A percentile compares a stretch with the other conserved stretches of the same genome.
These are phyloP conservation scores for Aphanomyces cochlioides DNA, from an alignment of 352 stramenopile species.

Conservation along the genomic window DNA sequence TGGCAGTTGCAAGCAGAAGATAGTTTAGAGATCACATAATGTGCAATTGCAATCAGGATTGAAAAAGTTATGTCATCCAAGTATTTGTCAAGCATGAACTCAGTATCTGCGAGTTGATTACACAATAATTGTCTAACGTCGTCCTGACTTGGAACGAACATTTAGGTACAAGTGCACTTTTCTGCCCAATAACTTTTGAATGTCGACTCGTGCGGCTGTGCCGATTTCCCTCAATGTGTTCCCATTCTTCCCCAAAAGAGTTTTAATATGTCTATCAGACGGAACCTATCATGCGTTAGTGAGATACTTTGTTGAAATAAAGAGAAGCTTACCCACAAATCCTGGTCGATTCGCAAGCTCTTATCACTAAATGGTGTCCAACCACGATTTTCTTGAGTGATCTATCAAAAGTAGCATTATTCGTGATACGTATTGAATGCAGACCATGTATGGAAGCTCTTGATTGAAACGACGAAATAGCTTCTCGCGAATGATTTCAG, in stretches of 20 bases:
- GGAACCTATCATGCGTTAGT: conserved; percentile 41
- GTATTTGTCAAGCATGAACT: too few species aligned
- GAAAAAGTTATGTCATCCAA: too few species aligned
- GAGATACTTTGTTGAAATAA: not conserved
- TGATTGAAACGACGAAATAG: conserved; percentile 85
- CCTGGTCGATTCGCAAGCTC: conserved; percentile 82
- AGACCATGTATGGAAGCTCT: conserved; percentile 63
- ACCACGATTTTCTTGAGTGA: conserved; percentile 39
- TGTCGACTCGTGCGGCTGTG: conserved; percentile 67
- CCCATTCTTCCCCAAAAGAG: conserved; percentile 74
- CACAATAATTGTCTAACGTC: not conserved
- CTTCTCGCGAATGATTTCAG: conserved; percentile 86
- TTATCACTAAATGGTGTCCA: conserved; percentile 86
- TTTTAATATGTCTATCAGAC: conserved; percentile 66
- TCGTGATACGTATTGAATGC: not conserved
- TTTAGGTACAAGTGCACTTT: conserved; percentile 83
- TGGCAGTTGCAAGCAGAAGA: too few species aligned
- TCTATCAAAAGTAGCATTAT: conserved; percentile 23
- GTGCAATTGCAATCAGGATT: too few species aligned
- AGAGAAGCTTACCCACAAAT: conserved; percentile 71
- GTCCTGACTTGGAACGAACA: conserved; percentile 47
- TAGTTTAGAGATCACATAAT: too few species aligned
- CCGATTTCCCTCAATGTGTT: conserved; percentile 71
- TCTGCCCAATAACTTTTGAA: conserved; percentile 63
- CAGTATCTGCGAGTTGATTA: too few species aligned